Evolutionary conservation across 1,284 basidiomycete species (phyloP), one percentile per base, ranked within the genome.

Genomic region (Sphagnurus paluster): DNA sequence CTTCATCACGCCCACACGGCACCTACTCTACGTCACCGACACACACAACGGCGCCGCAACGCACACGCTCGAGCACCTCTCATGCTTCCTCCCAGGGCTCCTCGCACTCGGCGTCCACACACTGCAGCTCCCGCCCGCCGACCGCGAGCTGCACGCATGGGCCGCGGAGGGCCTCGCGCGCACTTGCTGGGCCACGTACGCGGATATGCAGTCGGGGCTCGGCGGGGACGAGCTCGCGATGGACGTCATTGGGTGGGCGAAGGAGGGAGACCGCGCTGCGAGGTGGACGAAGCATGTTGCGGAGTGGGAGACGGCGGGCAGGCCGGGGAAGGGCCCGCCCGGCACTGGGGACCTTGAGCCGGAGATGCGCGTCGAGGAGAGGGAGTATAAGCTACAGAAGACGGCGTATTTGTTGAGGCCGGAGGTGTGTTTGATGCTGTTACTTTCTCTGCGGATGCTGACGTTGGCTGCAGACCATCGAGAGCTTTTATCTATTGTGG

Each of bases 51-150:
- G 58, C 7, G 53, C 48, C 9, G 71, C 76, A 2, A 68, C 72
- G 5, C 75, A 84, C 53, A 67, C 58, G n/a, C 77, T 87, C 44
- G 83, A 90, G 56, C 87, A 90, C 57, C 72, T 90, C 46, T 77
- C 84, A 4, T 90, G 87, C 63, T 90, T 87, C 72, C 73, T 88
- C 40, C 82, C 85, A 0, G 87, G 82, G 10, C 62, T 88, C 11
- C 71, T 90, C 50, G 83, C 85, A 0, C 75, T 90, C 20, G 88
- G 87, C 42, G 80, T 68, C 0, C 69, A 75, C 41, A 76, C 73
- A 2, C 74, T 87, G 42, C 74, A 75, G 28, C 48, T 63, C 1
- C 46, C 56, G 1, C 34, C 13, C 8, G 33, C 70, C 58, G 50
- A 74, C 54, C 46, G 64, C 57, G 61, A 75, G 37, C 53, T 60